A percentile compares a stretch with the other conserved stretches of the same genome.
phyloP scores from a whole-genome alignment of 1,284 basidiomycete genomes.

The Somion occarium region DNA sequence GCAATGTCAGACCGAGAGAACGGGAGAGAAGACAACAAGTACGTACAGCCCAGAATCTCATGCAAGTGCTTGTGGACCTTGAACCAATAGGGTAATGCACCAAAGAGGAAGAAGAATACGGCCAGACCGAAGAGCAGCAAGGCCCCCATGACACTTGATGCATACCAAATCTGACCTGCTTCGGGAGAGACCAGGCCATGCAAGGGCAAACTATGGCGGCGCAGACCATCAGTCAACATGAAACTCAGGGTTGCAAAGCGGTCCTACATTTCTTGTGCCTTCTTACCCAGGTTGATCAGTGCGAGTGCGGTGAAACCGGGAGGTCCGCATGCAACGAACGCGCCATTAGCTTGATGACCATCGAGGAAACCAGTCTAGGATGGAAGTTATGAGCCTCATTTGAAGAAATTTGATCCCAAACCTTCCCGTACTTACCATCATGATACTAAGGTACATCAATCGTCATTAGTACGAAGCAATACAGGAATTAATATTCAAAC shows the following conservation, averaged over 20 bases:
- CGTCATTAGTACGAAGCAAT: conserved; percentile 8
- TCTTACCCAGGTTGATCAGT: conserved; percentile 39
- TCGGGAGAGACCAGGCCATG: conserved; percentile 35
- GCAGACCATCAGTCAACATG: conserved; percentile 7
- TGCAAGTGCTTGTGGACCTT: conserved; percentile 42
- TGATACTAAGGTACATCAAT: conserved; percentile 28
- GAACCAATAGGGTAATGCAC: conserved; percentile 43
- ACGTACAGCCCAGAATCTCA: conserved; percentile 45
- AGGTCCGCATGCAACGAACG: conserved; percentile 43
- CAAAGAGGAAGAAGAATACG: conserved; percentile 43
- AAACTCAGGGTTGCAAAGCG: conserved; percentile 3
- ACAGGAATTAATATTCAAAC: conserved; percentile 11
- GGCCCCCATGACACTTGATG: conserved; percentile 34
- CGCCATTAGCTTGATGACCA: conserved; percentile 46
- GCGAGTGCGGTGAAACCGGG: conserved; percentile 47
- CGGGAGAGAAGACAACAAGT: no score
- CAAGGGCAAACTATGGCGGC: conserved; percentile 28
- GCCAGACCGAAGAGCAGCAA: conserved; percentile 43
- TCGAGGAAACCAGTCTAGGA: conserved; percentile 43
- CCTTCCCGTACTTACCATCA: conserved; percentile 30
- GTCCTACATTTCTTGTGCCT: conserved; percentile 33
- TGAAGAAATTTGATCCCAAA: background rate
- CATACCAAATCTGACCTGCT: conserved; percentile 46
- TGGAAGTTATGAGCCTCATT: background rate
- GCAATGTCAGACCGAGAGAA: no score